Conservation (phyloP, 2,329 filamentous ascomycete genomes). For the Colletotrichum tamarilloi region DNA sequence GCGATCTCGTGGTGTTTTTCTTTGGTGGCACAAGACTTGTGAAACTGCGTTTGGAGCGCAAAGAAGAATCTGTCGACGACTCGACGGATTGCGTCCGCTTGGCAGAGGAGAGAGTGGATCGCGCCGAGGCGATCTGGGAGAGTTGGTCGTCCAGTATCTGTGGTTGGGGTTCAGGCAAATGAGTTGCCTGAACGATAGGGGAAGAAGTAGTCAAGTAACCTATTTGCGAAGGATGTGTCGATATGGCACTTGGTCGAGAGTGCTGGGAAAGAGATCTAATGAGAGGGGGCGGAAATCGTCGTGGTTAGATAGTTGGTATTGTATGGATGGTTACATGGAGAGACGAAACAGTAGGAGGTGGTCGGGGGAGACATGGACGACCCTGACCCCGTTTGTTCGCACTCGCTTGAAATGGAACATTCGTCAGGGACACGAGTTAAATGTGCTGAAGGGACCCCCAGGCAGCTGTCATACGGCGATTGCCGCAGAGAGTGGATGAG, state of each 20-base stretch:
- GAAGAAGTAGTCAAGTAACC: constrained; percentile 77
- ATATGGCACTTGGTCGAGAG: constrained; percentile 57
- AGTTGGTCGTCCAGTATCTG: constrained; percentile 50
- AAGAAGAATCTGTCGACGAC: constrained; percentile 39
- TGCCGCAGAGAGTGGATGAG: constrained; percentile 35
- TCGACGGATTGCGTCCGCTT: constrained; percentile 47
- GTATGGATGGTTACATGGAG: constrained; percentile 5
- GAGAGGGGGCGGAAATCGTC: constrained; percentile 10
- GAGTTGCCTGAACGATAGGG: constrained; percentile 70
- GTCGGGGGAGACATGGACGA: constrained; percentile 32
- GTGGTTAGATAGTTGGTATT: constrained; percentile 33
- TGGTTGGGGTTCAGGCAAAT: constrained; percentile 58
- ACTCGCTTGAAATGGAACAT: constrained; percentile 17
- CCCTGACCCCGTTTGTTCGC: constrained; percentile 11
- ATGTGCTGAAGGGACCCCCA: constrained; percentile 22
- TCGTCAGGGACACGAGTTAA: constrained; percentile 7
- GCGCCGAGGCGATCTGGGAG: constrained; percentile 40
- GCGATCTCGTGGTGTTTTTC: constrained; percentile 65
- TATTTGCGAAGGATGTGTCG: constrained; percentile 72
- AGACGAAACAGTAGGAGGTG: constrained; percentile 29
- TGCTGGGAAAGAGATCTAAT: constrained; percentile 10
- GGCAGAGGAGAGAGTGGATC: constrained; percentile 52
- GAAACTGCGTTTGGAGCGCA: constrained; percentile 45
- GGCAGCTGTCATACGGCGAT: constrained; percentile 30
- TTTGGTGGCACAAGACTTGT: constrained; percentile 54